Evolutionary conservation across 225 moss, liverwort and hornwort species (phyloP).

Genomic region (Sphagnum contortum): DNA sequence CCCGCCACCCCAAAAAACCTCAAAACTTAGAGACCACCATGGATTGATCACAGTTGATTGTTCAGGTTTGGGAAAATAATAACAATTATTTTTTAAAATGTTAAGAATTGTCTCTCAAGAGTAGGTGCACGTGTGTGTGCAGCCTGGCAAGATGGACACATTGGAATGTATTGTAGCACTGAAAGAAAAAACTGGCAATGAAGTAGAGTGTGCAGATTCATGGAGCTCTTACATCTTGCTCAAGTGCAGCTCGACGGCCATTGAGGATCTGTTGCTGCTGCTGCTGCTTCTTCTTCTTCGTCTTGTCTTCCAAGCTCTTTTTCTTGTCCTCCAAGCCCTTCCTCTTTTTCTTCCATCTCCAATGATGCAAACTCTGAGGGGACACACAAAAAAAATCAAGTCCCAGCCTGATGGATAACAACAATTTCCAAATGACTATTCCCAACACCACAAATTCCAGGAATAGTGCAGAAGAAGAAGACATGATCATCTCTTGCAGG

Average conservation of each 20-base stretch:
- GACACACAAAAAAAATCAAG: neutral
- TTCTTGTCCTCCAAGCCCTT: slow-evolving; percentile 69
- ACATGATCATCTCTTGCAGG: neutral
- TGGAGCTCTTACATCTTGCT: slow-evolving; percentile 61
- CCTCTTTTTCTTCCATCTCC: slow-evolving; percentile 79
- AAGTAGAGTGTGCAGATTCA: too few relatives aligned
- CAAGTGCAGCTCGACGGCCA: slow-evolving; percentile 66
- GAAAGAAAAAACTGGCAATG: too few relatives aligned
- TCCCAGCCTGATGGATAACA: neutral
- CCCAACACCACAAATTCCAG: too few relatives aligned
- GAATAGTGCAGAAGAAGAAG: neutral
- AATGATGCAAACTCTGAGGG: slow-evolving; percentile 60
- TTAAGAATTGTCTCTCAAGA: too few relatives aligned
- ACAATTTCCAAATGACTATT: neutral
- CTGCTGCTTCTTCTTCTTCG: too few relatives aligned
- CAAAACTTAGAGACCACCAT: too few relatives aligned
- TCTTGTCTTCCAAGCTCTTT: slow-evolving; percentile 10
- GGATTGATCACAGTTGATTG: too few relatives aligned
- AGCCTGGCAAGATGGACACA: too few relatives aligned
- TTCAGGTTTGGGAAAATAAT: too few relatives aligned
- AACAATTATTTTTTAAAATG: too few relatives aligned
- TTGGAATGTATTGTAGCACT: too few relatives aligned
- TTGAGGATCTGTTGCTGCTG: slow-evolving; percentile 25
- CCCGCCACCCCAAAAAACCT: neutral
- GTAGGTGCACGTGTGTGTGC: too few relatives aligned